Evolutionary conservation across 192 early-diverging fungal genomes (phyloP).

Genomic region (Coemansia sp.): DNA sequence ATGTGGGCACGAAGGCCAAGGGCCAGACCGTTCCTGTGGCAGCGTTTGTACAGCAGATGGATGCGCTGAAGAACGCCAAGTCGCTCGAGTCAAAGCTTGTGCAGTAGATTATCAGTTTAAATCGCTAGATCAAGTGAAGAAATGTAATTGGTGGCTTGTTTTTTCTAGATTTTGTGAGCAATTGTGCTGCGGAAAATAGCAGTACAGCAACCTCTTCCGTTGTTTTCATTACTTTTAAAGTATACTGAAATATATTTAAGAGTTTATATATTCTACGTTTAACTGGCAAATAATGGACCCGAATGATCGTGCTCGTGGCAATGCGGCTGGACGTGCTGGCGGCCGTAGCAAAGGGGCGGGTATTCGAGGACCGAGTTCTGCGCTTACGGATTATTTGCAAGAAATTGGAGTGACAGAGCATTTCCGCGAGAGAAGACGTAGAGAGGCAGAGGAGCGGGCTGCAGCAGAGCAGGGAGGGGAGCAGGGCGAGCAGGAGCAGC

Average conservation of each 20-base stretch:
- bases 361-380: slow-evolving; percentile 51
- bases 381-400: slow-evolving; percentile 50
- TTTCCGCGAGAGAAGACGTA: slow-evolving; percentile 40
- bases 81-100: slow-evolving; percentile 59
- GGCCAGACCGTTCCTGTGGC: slow-evolving; percentile 75
- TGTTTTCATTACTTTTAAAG: slow-evolving; percentile 4
- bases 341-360: slow-evolving; percentile 10
- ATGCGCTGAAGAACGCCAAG: slow-evolving; percentile 56
- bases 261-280: not conserved
- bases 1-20: slow-evolving; percentile 77
- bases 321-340: slow-evolving; percentile 1
- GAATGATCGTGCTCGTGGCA: slow-evolving; percentile 39
- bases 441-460: slow-evolving; percentile 28
- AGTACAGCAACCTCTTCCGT: slow-evolving; percentile 2
- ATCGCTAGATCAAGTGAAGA: not conserved
- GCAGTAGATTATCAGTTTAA: not conserved
- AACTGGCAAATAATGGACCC: slow-evolving; percentile 20
- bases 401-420: slow-evolving; percentile 51
- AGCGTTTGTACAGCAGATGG: slow-evolving; percentile 69
- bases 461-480: not conserved
- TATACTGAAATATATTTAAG: not conserved
- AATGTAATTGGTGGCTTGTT: slow-evolving; percentile 1
- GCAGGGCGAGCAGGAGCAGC: not conserved
- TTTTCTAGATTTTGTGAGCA: no score
- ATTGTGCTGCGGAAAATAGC: not conserved